These are phyloP conservation scores for Aspergillus sp. DNA, from an alignment of 2,329 filamentous ascomycete species.

Conservation along the genomic window DNA sequence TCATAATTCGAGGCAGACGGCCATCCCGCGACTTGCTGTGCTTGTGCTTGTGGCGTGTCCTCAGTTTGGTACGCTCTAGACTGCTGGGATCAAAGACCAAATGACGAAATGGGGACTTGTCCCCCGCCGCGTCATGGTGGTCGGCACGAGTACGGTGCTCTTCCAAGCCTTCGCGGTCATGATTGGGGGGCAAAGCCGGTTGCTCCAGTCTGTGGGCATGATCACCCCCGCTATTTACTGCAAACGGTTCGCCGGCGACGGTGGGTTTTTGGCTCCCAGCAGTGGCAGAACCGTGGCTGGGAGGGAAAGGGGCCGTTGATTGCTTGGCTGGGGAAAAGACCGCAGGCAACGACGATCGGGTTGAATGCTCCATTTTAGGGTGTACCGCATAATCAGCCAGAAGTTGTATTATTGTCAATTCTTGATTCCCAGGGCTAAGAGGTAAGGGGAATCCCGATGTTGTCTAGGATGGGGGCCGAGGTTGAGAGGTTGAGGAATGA, in stretches of 20 bases:
- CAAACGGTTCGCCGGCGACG: conserved; percentile 17
- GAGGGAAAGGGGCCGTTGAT: conserved; percentile 20
- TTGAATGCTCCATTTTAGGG: conserved; percentile 10
- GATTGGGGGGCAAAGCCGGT: background rate
- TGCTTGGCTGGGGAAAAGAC: conserved; percentile 16
- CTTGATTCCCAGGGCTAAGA: background rate
- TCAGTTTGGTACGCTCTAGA: conserved; percentile 8
- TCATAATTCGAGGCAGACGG: conserved; percentile 35
- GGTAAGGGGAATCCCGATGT: background rate
- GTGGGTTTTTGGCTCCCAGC: conserved; percentile 16
- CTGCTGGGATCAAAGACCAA: conserved; percentile 20
- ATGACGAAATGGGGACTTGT: conserved; percentile 20
- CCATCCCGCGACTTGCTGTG: conserved; percentile 32
- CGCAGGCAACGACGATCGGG: conserved; percentile 9
- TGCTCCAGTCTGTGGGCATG: conserved; percentile 10
- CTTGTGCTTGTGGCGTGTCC: conserved; percentile 25
- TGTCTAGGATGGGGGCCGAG: too few relatives aligned
- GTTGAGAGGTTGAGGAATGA: conserved; percentile 2
- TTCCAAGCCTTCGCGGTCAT: conserved; percentile 6
- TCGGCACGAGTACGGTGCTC: background rate
- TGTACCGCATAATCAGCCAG: background rate
- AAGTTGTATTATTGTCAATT: background rate
- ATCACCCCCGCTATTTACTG: conserved; percentile 13
- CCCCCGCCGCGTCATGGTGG: background rate
- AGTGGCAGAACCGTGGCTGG: conserved; percentile 25